Evolutionary conservation across 1,139 yeast species (phyloP).

Genomic region (Wickerhamiella pararugosa): DNA sequence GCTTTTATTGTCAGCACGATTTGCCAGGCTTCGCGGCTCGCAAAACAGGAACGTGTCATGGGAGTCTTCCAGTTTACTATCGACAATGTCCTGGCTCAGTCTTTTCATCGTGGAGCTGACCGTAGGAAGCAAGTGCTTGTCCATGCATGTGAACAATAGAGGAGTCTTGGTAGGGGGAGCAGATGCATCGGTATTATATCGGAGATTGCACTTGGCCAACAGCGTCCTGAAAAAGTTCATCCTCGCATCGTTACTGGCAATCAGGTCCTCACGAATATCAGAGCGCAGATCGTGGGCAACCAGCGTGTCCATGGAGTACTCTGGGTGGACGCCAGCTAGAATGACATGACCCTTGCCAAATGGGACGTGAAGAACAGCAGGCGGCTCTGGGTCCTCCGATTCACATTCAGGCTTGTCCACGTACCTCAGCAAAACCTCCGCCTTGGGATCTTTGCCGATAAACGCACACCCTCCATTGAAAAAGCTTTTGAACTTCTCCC

Average conservation of each 20-base stretch:
- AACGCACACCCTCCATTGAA: constrained; percentile 87
- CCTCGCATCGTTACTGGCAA: constrained; percentile 34
- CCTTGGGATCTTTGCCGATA: constrained; percentile 47
- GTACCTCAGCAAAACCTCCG: constrained; percentile 56
- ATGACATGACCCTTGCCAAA: constrained; percentile 66
- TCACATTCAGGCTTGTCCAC: constrained; percentile 33
- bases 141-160: constrained; percentile 5
- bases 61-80: constrained; percentile 34
- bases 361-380: constrained; percentile 52
- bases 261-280: constrained; percentile 29
- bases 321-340: constrained; percentile 85
- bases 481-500: constrained; percentile 29
- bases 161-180: constrained; percentile 9
- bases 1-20: constrained; percentile 29
- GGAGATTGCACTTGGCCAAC: constrained; percentile 47
- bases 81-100: constrained; percentile 27
- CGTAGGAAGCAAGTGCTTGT: constrained; percentile 1
- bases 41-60: constrained; percentile 17
- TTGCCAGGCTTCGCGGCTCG: constrained; percentile 8
- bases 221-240: constrained; percentile 40
- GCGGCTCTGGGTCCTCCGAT: constrained; percentile 30
- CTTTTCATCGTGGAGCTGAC: constrained; percentile 24
- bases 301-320: constrained; percentile 36
- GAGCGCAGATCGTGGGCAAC: constrained; percentile 22
- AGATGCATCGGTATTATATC: constrained; percentile 40